Evolutionary conservation across 2,329 filamentous ascomycete species (phyloP).

Genomic region (Dichotomopilus funicola): DNA sequence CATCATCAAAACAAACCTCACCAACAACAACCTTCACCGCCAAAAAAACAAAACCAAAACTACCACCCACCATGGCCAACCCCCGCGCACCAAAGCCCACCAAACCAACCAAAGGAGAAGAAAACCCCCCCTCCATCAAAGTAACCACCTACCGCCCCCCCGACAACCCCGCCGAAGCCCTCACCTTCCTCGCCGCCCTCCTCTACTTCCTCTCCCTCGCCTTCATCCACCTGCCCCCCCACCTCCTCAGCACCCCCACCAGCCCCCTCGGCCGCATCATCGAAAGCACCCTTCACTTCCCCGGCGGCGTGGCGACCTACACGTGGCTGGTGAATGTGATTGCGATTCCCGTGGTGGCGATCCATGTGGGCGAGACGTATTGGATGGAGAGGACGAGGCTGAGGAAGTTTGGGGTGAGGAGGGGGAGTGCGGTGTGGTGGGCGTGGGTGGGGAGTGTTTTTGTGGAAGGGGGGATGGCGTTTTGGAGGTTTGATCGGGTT

Average conservation of each 20-base stretch:
- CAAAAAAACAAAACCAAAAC: too few species aligned
- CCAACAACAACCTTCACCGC: too few species aligned
- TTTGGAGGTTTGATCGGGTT: slow-evolving; percentile 44
- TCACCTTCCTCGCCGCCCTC: slow-evolving; percentile 48
- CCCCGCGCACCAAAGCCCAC: too few species aligned
- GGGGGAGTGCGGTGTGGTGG: slow-evolving; percentile 45
- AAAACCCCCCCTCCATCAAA: too few species aligned
- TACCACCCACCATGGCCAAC: too few species aligned
- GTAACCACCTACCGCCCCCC: too few species aligned
- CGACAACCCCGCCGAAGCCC: slow-evolving; percentile 32
- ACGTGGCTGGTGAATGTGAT: slow-evolving; percentile 53
- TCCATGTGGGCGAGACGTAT: slow-evolving; percentile 61
- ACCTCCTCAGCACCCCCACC: too few species aligned
- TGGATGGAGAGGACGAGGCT: slow-evolving; percentile 45
- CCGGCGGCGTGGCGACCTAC: slow-evolving; percentile 52
- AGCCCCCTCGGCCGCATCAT: too few species aligned
- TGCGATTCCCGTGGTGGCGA: slow-evolving; percentile 50
- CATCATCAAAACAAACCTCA: too few species aligned
- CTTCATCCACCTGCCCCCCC: slow-evolving; percentile 28
- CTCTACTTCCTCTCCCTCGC: slow-evolving; percentile 48
- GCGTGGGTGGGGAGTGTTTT: slow-evolving; percentile 48
- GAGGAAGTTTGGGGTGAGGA: slow-evolving; percentile 40
- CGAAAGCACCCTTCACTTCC: slow-evolving; percentile 35
- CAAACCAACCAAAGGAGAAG: too few species aligned
- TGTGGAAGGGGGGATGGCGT: slow-evolving; percentile 47